phyloP scores from a whole-genome alignment of 495 filamentous ascomycete genomes.

The Hypoxylon subgilvum region DNA sequence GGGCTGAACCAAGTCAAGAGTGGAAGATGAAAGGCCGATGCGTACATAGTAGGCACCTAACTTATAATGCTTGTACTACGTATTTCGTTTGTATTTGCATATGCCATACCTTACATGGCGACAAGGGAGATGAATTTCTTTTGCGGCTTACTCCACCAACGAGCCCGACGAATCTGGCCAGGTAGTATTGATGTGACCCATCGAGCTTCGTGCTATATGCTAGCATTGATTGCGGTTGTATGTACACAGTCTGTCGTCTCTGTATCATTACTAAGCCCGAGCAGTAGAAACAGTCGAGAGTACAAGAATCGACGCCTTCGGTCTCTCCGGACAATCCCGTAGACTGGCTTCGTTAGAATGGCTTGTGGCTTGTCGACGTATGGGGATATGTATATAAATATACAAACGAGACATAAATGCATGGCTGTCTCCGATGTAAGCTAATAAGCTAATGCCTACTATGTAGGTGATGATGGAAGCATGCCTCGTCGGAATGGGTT shows the following conservation, averaged over 20 bases:
- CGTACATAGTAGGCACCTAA: too few species aligned
- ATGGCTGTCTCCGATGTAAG: neutral
- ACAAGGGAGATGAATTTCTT: constrained; percentile 2
- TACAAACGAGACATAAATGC: too few species aligned
- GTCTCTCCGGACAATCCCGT: too few species aligned
- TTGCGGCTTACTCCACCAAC: constrained; percentile 21
- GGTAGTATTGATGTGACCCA: constrained; percentile 17
- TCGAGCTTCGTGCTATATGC: neutral
- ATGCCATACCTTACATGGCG: neutral
- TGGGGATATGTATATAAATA: too few species aligned
- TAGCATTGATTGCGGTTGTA: neutral
- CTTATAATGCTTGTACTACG: too few species aligned
- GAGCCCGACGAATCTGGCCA: constrained; percentile 5
- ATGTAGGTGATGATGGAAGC: neutral
- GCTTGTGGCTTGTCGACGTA: too few species aligned
- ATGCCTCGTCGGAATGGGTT: constrained; percentile 7
- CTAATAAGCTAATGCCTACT: neutral
- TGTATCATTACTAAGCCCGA: constrained; percentile 5
- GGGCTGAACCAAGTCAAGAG: neutral
- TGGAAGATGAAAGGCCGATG: neutral
- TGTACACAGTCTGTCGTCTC: neutral
- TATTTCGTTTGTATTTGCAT: too few species aligned
- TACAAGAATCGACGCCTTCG: too few species aligned
- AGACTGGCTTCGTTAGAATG: too few species aligned
- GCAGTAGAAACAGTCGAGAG: neutral